Percentiles rank a stretch among this genome's conserved stretches.
phyloP scores from a whole-genome alignment of 2,329 filamentous ascomycete species.

The Alternaria longipes region DNA sequence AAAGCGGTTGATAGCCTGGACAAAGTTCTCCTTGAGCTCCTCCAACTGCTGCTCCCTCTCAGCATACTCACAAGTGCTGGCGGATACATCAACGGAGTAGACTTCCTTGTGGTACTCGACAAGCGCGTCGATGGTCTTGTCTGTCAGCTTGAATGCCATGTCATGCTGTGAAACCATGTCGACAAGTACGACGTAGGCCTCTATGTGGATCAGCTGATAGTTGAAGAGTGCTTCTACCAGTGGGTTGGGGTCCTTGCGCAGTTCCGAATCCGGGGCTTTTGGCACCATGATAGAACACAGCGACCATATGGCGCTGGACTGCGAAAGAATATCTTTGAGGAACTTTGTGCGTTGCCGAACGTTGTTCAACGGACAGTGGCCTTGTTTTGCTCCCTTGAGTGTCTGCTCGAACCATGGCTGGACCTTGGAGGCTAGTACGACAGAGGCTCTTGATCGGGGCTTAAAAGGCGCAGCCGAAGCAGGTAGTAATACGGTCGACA shows the following conservation, averaged over 20 bases:
- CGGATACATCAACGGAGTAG: conserved; percentile 88
- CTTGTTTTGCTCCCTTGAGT: conserved; percentile 93
- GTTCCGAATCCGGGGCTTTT: conserved; percentile 85
- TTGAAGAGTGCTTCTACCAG: conserved; percentile 89
- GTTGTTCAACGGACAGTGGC: conserved; percentile 97
- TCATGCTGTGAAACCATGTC: conserved; percentile 98
- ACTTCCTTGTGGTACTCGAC: conserved; percentile 97
- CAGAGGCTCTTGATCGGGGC: conserved; percentile 82
- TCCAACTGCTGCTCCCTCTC: conserved; percentile 97
- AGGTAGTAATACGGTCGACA: conserved; percentile 93
- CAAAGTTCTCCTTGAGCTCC: conserved; percentile 95
- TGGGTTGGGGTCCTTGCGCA: conserved; percentile 82
- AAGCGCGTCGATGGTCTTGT: conserved; percentile 90
- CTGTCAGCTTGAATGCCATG: conserved; percentile 96
- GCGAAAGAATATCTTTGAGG: conserved; percentile 92
- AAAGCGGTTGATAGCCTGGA: conserved; percentile 96
- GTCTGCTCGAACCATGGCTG: conserved; percentile 97
- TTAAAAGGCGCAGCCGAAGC: conserved; percentile 96
- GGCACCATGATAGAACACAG: conserved; percentile 91
- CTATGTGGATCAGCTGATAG: conserved; percentile 90
- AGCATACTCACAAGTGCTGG: conserved; percentile 91
- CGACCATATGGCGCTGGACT: conserved; percentile 90
- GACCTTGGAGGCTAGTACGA: conserved; percentile 89
- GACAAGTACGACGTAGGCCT: conserved; percentile 98
- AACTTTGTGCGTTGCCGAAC: conserved; percentile 95